A percentile compares a stretch with the other conserved stretches of the same genome.
phyloP scores from a whole-genome alignment of 495 filamentous ascomycete species.

The Wilcoxina mikolae region DNA sequence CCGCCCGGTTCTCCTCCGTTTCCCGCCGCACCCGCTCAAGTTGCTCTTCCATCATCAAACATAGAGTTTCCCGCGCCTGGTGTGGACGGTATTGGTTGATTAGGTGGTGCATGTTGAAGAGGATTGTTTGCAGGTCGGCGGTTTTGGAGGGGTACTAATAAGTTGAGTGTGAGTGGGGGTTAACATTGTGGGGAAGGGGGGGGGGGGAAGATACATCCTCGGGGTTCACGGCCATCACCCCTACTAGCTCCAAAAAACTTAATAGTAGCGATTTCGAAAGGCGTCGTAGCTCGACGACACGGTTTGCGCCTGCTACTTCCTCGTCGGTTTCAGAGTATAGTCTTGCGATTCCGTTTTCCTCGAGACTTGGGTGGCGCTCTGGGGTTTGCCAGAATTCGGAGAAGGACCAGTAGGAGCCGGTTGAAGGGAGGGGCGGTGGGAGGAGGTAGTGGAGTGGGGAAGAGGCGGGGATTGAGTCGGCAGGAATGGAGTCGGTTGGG shows the following conservation, averaged over 20 bases:
- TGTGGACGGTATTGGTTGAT: constrained; percentile 93
- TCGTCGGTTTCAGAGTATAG: constrained; percentile 42
- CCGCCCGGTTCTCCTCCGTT: constrained; percentile 56
- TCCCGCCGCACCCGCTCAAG: constrained; percentile 59
- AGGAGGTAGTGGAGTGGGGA: constrained; percentile 52
- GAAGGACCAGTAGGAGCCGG: constrained; percentile 62
- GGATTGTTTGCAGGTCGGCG: constrained; percentile 54
- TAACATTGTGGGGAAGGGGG: no score
- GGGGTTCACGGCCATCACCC: constrained; percentile 50
- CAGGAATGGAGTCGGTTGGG: constrained; percentile 20
- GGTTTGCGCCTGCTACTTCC: constrained; percentile 34
- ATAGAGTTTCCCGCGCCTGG: constrained; percentile 81
- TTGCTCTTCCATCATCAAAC: constrained; percentile 83
- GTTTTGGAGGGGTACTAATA: background rate
- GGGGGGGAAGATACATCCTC: constrained; percentile 35
- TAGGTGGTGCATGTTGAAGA: constrained; percentile 78
- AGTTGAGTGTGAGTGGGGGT: no score
- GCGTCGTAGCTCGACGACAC: constrained; percentile 59
- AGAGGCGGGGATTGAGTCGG: constrained; percentile 46
- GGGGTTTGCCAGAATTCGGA: constrained; percentile 43
- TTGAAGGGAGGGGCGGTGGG: constrained; percentile 57
- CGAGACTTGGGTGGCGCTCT: constrained; percentile 49
- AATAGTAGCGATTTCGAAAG: constrained; percentile 69
- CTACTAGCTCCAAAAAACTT: constrained; percentile 69
- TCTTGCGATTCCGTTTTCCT: constrained; percentile 52